Evolutionary conservation across 2,329 filamentous ascomycete genomes (phyloP).

Genomic region (Fusarium bulbicola): DNA sequence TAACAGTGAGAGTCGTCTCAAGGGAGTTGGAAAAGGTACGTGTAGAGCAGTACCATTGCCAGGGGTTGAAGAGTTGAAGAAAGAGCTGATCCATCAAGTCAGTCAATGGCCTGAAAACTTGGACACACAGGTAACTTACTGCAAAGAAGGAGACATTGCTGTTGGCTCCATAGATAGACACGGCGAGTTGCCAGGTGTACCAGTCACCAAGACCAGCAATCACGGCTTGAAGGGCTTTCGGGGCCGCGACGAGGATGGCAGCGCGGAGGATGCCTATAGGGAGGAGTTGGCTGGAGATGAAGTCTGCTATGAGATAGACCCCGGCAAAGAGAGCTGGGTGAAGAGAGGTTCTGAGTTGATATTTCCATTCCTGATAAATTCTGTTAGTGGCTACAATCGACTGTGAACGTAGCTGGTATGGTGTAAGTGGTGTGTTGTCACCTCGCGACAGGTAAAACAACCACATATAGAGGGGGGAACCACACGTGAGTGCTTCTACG

Average conservation of each 20-base stretch:
- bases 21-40: constrained; percentile 94
- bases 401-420: background rate
- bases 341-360: constrained; percentile 86
- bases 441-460: background rate
- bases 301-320: constrained; percentile 72
- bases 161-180: constrained; percentile 73
- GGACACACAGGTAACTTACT: constrained; percentile 59
- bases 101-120: background rate
- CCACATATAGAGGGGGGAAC: background rate
- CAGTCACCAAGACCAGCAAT: constrained; percentile 84
- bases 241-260: constrained; percentile 74
- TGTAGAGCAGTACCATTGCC: constrained; percentile 97
- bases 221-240: constrained; percentile 78
- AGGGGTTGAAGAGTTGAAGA: constrained; percentile 61
- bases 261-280: constrained; percentile 66
- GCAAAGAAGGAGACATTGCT: constrained; percentile 73
- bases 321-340: constrained; percentile 88
- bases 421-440: constrained; percentile 18
- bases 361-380: constrained; percentile 83
- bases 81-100: constrained; percentile 43
- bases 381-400: constrained; percentile 15
- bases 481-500: background rate
- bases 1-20: constrained; percentile 86
- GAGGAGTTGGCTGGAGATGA: constrained; percentile 62
- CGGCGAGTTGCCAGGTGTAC: constrained; percentile 86